Evolutionary conservation across 148 eudicot genomes (phyloP), one percentile per base, ranked within the genome.

Genomic region (Arbutus unedo): DNA sequence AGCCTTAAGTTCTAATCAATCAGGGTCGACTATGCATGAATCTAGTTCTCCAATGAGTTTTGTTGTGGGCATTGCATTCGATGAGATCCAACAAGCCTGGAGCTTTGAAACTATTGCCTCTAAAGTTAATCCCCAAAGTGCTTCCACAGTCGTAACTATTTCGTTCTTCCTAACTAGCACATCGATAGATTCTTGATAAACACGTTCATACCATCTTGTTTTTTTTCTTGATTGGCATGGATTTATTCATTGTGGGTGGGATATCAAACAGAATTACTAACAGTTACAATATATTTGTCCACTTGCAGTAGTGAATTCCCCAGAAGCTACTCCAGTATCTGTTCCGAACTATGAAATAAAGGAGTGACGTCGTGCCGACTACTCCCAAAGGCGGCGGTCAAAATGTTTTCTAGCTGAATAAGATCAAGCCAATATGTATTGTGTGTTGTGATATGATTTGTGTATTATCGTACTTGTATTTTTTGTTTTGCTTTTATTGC

Each of bases 311-410:
- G 74, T 45, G 70, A 44, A 55, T 78, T 2, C 41, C 1, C 43
- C 38, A 8, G 81, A 25, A 18, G 72, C 13, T 51, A 48, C 11
- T 38, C 45, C 19, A 59, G 23, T 23, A 59, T 21, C 64, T 2
- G 25, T 60, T 49, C 16, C 0, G 8, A 81, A 18, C 53, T 41
- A 81, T 73, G 78, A 0, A 38, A 10, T 75, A 57, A 82, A 82
- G 74, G 74, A 82, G 73, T 23, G 84, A 79, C 72, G 60, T 5
- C 49, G 23, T 44, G 73, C 54, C 79, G 23, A 67, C 6, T 51
- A 11, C 50, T 53, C 23, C 19, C 18, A 57, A 41, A 41, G 48
- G 23, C 43, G 57, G 47, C 55, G 23, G 55, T 53, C 9, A 53
- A 18, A 54, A 54, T 14, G 57, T 54, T 54, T 54, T 54, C 67